Conservation (phyloP, 2,329 filamentous ascomycete species). For the Blastomyces gilchristii region DNA sequence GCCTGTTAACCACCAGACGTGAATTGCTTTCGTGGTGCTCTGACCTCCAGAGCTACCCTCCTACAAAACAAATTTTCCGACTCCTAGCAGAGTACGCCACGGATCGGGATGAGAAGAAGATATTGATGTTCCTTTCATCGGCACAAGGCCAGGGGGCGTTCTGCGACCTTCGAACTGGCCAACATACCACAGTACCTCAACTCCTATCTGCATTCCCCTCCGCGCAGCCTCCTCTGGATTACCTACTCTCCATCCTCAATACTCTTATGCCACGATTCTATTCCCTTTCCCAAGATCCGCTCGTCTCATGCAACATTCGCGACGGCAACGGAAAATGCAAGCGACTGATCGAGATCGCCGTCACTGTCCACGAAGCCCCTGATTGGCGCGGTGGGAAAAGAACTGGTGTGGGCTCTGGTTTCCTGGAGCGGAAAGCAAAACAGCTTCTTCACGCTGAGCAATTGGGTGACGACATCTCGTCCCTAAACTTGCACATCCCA, state of each 20-base stretch:
- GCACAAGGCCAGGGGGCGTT: slow-evolving; percentile 86
- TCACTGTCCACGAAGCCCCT: slow-evolving; percentile 78
- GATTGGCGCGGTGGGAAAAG: slow-evolving; percentile 66
- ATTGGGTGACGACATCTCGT: slow-evolving; percentile 42
- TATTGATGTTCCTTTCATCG: slow-evolving; percentile 74
- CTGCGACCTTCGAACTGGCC: slow-evolving; percentile 85
- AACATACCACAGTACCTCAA: slow-evolving; percentile 75
- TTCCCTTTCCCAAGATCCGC: slow-evolving; percentile 91
- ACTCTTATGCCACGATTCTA: slow-evolving; percentile 97
- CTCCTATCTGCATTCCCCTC: slow-evolving; percentile 87
- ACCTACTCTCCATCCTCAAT: slow-evolving; percentile 67
- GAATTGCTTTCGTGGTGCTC: slow-evolving; percentile 94
- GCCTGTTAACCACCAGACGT: slow-evolving; percentile 79
- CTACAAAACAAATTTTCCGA: slow-evolving; percentile 77
- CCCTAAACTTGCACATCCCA: slow-evolving; percentile 63
- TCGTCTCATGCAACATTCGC: slow-evolving; percentile 60
- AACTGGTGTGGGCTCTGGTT: slow-evolving; percentile 83
- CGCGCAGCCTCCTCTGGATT: slow-evolving; percentile 73
- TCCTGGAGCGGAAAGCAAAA: slow-evolving; percentile 75
- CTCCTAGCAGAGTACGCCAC: slow-evolving; percentile 75
- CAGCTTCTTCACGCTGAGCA: slow-evolving; percentile 59
- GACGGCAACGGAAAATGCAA: slow-evolving; percentile 61
- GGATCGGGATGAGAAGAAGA: slow-evolving; percentile 74
- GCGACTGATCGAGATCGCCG: slow-evolving; percentile 88
- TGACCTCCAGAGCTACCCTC: slow-evolving; percentile 85